Evolutionary conservation across 306 rosid species (phyloP).

Genomic region (Vicia faba): DNA sequence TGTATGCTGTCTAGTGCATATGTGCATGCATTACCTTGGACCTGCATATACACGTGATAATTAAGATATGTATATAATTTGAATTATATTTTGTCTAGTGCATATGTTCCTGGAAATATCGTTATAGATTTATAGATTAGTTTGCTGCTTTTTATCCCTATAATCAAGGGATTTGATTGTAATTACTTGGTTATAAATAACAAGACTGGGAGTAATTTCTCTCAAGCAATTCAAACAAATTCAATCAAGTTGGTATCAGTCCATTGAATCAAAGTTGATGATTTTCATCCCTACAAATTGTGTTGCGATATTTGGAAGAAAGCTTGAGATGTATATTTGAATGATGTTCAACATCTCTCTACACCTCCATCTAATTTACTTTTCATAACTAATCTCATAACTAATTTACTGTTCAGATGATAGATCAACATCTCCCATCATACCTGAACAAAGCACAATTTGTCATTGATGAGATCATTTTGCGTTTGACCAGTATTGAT

Average conservation of each 20-base stretch:
- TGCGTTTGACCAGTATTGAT: too few species aligned
- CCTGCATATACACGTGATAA: neutral
- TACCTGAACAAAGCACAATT: too few species aligned
- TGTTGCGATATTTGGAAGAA: too few species aligned
- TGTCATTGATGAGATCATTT: too few species aligned
- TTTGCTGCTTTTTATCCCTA: neutral
- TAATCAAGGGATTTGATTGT: neutral
- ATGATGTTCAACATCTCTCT: too few species aligned
- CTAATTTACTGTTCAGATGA: too few species aligned
- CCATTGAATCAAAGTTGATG: neutral
- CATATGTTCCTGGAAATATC: neutral
- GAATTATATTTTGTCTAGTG: neutral
- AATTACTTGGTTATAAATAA: neutral
- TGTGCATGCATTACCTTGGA: neutral
- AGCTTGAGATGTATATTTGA: too few species aligned
- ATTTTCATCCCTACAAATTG: neutral
- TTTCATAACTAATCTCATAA: too few species aligned
- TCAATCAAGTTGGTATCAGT: neutral
- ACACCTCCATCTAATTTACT: too few species aligned
- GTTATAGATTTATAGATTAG: neutral
- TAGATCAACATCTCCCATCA: too few species aligned
- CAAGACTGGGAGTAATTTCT: neutral
- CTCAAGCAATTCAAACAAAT: neutral
- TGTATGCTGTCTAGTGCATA: constrained; percentile 2
- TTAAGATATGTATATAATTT: neutral